Evolutionary conservation across 75 land plant species (phyloP).

Genomic region (Sequoiadendron giganteum): DNA sequence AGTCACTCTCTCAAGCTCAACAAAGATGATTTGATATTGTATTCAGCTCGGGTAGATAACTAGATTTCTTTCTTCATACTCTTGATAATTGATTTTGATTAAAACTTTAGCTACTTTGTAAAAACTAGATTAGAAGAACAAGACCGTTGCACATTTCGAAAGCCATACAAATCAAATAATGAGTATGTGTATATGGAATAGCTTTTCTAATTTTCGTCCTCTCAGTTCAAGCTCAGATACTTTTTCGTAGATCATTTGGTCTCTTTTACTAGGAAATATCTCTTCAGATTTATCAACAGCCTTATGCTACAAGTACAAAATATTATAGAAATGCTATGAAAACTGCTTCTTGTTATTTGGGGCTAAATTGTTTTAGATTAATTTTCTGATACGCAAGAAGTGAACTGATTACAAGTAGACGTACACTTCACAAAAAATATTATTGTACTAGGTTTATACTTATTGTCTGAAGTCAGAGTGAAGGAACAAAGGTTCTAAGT

Average conservation of each 20-base stretch:
- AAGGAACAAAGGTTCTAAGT: neutral
- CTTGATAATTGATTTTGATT: neutral
- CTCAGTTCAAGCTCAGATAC: neutral
- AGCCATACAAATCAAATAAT: neutral
- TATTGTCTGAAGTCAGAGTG: neutral
- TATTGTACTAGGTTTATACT: neutral
- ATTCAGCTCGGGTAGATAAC: conserved; percentile 86
- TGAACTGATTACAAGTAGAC: neutral
- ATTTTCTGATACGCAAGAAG: neutral
- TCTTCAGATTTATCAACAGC: neutral
- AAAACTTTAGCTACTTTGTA: neutral
- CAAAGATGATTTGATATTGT: conserved; percentile 88
- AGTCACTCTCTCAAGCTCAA: conserved; percentile 84
- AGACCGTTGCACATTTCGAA: neutral
- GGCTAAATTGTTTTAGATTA: neutral
- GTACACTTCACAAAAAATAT: neutral
- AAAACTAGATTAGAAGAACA: neutral
- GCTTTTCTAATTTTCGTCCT: neutral
- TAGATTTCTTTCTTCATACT: neutral
- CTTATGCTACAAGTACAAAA: neutral
- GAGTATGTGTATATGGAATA: neutral
- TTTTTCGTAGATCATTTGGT: neutral
- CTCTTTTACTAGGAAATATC: neutral
- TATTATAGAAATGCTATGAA: neutral
- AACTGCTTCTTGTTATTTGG: neutral